Evolutionary conservation across 495 filamentous ascomycete genomes (phyloP), one percentile per base, ranked within the genome.

Genomic region (Pseudoneurospora amorphoporcata): DNA sequence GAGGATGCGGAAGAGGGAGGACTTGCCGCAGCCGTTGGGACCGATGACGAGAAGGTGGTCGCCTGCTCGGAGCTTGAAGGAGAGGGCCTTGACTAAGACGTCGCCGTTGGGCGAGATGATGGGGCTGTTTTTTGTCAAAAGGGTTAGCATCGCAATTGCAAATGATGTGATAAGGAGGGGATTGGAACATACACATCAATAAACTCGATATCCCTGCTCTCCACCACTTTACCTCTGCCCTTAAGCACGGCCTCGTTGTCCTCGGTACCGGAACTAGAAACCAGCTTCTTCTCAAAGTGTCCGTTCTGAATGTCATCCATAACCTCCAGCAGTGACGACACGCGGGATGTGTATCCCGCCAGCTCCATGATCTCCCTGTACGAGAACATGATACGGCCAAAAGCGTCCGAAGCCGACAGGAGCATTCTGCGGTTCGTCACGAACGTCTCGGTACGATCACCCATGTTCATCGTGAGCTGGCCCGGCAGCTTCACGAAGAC

Each of bases 71-170:
- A 99, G 92, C 42, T 88, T 88, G 86, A 99, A 98, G 43, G 92
- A 93, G 17, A 98, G 87, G 53, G 90, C 88, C 58, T 85, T 88
- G 61, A 99, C 91, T 0, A 99, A 87, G 14, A 98, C 90, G 76
- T 97, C 94, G 47, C 96, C 95, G 83, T 97, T 97, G 5, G 96
- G 95, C 3, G 93, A 97, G 75, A 98, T 94, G 79, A 98, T 97
- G n/a, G 95, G 95, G 7, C 82, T 84, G 69, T 65, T 4, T 68
- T 4, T 39, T 23, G 40, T 71, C 29, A 69, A 61, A 61, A 14
- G 71, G 32, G 35, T 74, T 68, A 65, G 74, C 71, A 14, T 65
- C 45, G 4, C 12, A 17, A 32, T 10, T 10, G 4, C 23, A 19
- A 16, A 40, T 65, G 32, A 68, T 0, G 17, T 19, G 17, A 29